These are phyloP conservation scores for Coemansia sp. DNA, from an alignment of 192 early-diverging fungal genomes.

Conservation along the genomic window DNA sequence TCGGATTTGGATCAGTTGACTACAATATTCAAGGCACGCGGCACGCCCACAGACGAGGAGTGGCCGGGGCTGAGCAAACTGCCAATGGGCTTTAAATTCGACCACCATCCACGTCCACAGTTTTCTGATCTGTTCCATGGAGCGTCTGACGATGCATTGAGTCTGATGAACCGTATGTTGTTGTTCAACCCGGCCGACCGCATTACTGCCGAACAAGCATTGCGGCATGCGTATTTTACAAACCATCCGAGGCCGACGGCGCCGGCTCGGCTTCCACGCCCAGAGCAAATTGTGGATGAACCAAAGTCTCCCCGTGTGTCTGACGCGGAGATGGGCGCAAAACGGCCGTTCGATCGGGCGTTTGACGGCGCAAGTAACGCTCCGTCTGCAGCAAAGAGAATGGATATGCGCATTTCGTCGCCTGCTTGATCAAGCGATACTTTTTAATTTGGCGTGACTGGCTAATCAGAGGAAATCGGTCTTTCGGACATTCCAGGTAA, in stretches of 20 bases:
- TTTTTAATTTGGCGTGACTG: not conserved
- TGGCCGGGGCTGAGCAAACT: conserved; percentile 79
- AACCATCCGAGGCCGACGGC: conserved; percentile 40
- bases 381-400: conserved; percentile 19
- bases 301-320: not conserved
- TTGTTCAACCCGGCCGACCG: conserved; percentile 81
- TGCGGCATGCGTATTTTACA: conserved; percentile 41
- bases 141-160: conserved; percentile 79
- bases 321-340: conserved; percentile 2
- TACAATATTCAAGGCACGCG: conserved; percentile 75
- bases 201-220: conserved; percentile 75
- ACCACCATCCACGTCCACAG: conserved; percentile 70
- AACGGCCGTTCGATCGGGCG: conserved; percentile 29
- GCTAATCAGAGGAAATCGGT: too few relatives aligned
- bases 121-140: conserved; percentile 78
- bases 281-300: conserved; percentile 11
- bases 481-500: too few relatives aligned
- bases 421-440: conserved; percentile 28
- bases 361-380: conserved; percentile 14
- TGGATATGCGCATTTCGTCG: conserved; percentile 48
- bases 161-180: conserved; percentile 84
- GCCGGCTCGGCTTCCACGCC: conserved; percentile 43
- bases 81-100: conserved; percentile 72
- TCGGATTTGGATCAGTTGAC: conserved; percentile 75
- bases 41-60: conserved; percentile 78